phyloP scores from a whole-genome alignment of 2,329 filamentous ascomycete genomes.

The Pseudocercospora pini-densiflorae region DNA sequence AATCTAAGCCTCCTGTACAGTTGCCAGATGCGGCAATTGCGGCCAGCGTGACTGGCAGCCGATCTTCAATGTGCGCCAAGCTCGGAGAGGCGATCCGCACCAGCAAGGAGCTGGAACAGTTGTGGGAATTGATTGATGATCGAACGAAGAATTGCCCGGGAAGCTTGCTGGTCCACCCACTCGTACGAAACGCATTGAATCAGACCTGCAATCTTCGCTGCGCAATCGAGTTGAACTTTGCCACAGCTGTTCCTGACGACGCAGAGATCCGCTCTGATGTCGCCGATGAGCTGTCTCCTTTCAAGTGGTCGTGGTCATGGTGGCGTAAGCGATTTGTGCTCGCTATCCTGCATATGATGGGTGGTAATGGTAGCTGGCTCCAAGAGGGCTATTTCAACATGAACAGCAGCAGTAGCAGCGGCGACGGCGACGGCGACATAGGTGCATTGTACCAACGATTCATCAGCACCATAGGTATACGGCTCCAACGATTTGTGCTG shows the following conservation, averaged over 20 bases:
- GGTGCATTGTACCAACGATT: background rate
- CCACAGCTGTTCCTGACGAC: background rate
- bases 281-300: background rate
- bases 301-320: background rate
- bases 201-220: background rate
- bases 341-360: background rate
- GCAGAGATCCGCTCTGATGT: background rate
- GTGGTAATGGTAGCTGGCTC: background rate
- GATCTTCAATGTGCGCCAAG: background rate
- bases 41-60: background rate
- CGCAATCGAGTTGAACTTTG: background rate
- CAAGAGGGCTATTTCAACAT: background rate
- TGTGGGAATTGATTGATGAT: background rate
- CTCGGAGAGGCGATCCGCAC: background rate
- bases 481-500: background rate
- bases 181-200: background rate
- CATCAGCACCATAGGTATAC: background rate
- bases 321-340: background rate
- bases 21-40: background rate
- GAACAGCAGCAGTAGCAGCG: slow-evolving; percentile 1
- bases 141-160: background rate
- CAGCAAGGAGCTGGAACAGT: background rate
- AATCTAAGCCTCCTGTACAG: background rate
- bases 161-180: background rate
- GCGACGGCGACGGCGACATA: background rate